Conservation (phyloP, 352 stramenopile species). For the Globisporangium spiculum region DNA sequence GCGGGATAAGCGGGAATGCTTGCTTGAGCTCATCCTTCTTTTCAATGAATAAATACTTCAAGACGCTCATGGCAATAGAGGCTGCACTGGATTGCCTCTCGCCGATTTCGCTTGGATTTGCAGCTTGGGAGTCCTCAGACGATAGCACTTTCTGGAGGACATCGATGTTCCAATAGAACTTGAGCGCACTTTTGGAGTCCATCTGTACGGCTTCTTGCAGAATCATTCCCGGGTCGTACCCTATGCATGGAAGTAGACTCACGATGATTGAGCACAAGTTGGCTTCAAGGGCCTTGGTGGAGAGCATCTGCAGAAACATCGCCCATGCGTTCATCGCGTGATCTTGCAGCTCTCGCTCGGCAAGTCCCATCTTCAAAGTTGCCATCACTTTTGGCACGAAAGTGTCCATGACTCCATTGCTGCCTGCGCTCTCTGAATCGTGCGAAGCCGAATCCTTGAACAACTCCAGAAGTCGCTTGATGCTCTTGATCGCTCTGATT, state of each 20-base stretch:
- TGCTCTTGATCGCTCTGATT: slow-evolving; percentile 70
- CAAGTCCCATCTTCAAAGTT: slow-evolving; percentile 76
- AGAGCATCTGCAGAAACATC: slow-evolving; percentile 81
- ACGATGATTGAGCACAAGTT: slow-evolving; percentile 87
- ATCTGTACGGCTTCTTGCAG: slow-evolving; percentile 32
- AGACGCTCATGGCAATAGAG: slow-evolving; percentile 29
- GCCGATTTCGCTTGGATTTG: background rate
- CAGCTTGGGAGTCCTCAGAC: background rate
- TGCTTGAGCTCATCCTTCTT: slow-evolving; percentile 53
- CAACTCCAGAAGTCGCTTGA: slow-evolving; percentile 65
- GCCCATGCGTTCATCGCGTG: slow-evolving; percentile 69
- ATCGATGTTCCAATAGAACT: slow-evolving; percentile 39
- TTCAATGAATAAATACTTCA: slow-evolving; percentile 79
- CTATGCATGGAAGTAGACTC: slow-evolving; percentile 79
- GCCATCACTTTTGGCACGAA: slow-evolving; percentile 90
- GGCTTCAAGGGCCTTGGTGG: slow-evolving; percentile 69
- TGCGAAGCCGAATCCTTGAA: slow-evolving; percentile 33
- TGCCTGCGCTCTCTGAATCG: slow-evolving; percentile 25
- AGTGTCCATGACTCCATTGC: slow-evolving; percentile 58
- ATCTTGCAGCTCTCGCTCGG: slow-evolving; percentile 50
- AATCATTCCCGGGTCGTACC: slow-evolving; percentile 37
- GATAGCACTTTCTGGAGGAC: slow-evolving; percentile 21
- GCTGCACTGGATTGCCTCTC: slow-evolving; percentile 2
- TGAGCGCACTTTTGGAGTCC: slow-evolving; percentile 11
- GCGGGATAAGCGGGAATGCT: slow-evolving; percentile 62